Evolutionary conservation across 2,329 filamentous ascomycete species (phyloP), one percentile per base, ranked within the genome.

Genomic region (Parascedosporium putredinis): DNA sequence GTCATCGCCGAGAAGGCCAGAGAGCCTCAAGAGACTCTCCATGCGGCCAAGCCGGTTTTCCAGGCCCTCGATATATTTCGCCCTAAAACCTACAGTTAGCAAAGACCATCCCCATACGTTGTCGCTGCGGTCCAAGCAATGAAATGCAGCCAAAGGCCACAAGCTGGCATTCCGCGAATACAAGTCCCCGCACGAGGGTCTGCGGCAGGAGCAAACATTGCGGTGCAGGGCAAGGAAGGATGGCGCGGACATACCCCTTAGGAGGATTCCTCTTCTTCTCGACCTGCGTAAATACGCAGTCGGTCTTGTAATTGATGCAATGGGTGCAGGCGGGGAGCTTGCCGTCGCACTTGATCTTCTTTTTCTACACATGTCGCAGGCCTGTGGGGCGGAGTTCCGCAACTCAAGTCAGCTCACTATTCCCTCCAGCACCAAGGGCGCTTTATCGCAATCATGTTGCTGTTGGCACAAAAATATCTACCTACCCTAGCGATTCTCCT

Each of bases 241-340:
- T 33, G 22, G 27, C 31, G 47, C 20, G 49, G 24, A 51, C 78
- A 56, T 76, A 95, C 89, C 93, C 91, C 74, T 97, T 98, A 1
- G 91, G 93, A 49, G 93, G 91, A 65, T 86, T 93, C 52, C 93
- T 80, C 76, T 98, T 98, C 81, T 98, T 98, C 72, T 98, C 93
- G 33, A 97, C 90, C 64, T 95, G 89, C 1, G 93, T 97, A 63
- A 97, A 97, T 58, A 95, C 80, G 66, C 91, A 98, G 59, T 95
- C 89, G 4, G 90, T 96, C 75, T 96, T 96, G 74, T 96, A 96
- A 66, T 96, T 97, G 65, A 86, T 85, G 66, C 91, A 98, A 68
- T 97, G 93, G 6, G 88, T 90, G 68, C 93, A 98, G 53, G 89
- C 83, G 33, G 93, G 91, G 68, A 95, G 81, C 70, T 94, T 95